These are phyloP conservation scores for Fusarium sp. DNA, from an alignment of 2,329 filamentous ascomycete genomes.

Conservation along the genomic window DNA sequence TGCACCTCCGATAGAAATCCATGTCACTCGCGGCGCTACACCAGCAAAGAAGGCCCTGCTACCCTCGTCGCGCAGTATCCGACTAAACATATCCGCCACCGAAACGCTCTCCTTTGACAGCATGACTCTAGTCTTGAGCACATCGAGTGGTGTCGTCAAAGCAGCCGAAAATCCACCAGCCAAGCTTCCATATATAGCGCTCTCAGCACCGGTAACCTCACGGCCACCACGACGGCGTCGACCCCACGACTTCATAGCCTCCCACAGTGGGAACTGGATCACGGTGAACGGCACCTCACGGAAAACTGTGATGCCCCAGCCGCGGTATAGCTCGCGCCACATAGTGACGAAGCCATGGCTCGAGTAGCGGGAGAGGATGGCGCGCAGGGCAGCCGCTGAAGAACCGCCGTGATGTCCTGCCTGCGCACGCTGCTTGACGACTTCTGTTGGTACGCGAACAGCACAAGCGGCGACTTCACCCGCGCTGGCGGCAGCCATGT, in stretches of 20 bases:
- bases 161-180: conserved; percentile 87
- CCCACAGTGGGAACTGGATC: conserved; percentile 97
- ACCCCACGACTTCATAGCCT: conserved; percentile 82
- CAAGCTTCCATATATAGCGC: conserved; percentile 83
- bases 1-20: conserved; percentile 94
- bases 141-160: conserved; percentile 91
- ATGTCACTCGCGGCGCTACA: conserved; percentile 83
- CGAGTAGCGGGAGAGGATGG: conserved; percentile 68
- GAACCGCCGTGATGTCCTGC: conserved; percentile 81
- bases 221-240: conserved; percentile 51
- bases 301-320: conserved; percentile 91
- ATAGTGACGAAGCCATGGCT: conserved; percentile 64
- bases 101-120: conserved; percentile 74
- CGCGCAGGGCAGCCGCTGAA: conserved; percentile 70
- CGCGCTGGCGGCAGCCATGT: conserved; percentile 85
- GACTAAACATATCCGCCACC: conserved; percentile 66
- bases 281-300: conserved; percentile 97
- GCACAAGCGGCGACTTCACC: conserved; percentile 94
- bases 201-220: conserved; percentile 76
- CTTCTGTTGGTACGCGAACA: conserved; percentile 92
- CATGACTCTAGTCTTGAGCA: conserved; percentile 98
- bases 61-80: conserved; percentile 72
- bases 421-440: conserved; percentile 96
- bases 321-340: conserved; percentile 86
- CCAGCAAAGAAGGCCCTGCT: conserved; percentile 77